Base-by-base conservation (phyloP, 176 grass and related monocot genomes). In the Hordeum vulgare region DNA sequence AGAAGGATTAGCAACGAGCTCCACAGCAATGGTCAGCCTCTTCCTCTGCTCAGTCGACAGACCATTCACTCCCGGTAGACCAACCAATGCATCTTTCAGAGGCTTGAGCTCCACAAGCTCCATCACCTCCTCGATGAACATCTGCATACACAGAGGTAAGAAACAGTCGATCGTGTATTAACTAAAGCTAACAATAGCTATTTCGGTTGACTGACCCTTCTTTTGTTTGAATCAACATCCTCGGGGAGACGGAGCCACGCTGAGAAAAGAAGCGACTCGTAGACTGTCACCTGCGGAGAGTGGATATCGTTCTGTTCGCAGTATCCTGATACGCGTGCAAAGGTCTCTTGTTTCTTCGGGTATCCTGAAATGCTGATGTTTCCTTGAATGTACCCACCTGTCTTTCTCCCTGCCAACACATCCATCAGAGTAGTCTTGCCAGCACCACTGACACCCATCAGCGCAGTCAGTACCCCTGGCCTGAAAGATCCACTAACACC, bases 391-490 rank as follows among this genome's bases (percentile, higher is more conserved):
- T 94, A 95, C 44, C 96, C 93, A 18, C 96, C 85, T 0, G 93
- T 95, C 84, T 98, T 98, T 83, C 96, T 98, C 34, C 96, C 96
- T 14, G 96, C 96, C 69, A 98, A 83, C 29, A 95, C 96, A 85
- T 98, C 96, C 96, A 98, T 95, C 63, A 98, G 77, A 36, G 93
- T 95, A 45, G 96, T 98, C 80, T 98, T 98, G 1, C 93, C 96
- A 4, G 96, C 96, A 3, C 96, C 96, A 90, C 96, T 98, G 17
- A 98, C 93, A 9, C 93, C 96, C 96, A 98, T 98, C 26, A 98
- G 69, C 58, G 96, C 96, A 3, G 93, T 94, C 47, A 98, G 83
- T 25, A 98, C 96, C 54, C 93, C 96, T 33, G 96, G 93, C 77
- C 91, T 98, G 86, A 98, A 98, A 67, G 93, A 94, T 9, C 96